Base-by-base conservation (phyloP, 768 basidiomycete species). In the Panus rudis region DNA sequence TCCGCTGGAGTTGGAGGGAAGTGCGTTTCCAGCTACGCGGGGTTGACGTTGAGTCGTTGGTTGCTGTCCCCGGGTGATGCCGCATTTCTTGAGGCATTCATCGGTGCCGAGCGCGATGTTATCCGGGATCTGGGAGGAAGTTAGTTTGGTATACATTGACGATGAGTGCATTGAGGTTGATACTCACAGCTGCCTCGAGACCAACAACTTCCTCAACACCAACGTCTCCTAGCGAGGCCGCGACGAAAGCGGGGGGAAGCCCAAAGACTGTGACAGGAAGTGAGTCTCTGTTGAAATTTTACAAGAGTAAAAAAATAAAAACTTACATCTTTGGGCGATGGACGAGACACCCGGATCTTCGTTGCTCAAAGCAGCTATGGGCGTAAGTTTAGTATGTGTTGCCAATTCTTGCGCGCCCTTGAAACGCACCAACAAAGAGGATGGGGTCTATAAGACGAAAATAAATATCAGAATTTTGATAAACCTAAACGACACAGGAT, bases 101-200 rank as follows among this genome's bases (percentile, higher is more conserved):
- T 54, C 49, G n/a, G 46, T 42, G 16, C 61, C 61, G 49, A 56
- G 49, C 10, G 56, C 57, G 35, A 62, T 39, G 54, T 59, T 59
- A 48, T 60, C 57, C 22, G 61, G 61, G 48, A 62, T 58, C 58
- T 56, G 37, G 6, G 28, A 16, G 37, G 13, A 14, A 3, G 37
- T 35, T 30, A 42, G 33, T n/a, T 4, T 3, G 23, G 4, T n/a
- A n/a, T n/a, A n/a, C n/a, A n/a, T n/a, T n/a, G n/a, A n/a, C n/a
- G n/a, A 25, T 12, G 19, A 4, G 12, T 14, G 4, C 8, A 37
- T 19, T 17, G 19, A 21, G 26, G 22, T 35, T 25, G 42, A 27
- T 21, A 34, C 50, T 13, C 24, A 57, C 57, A 46, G 41, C 39
- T 6, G 42, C 24, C 30, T 55, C 55, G 22, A 62, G 39, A 19